Conservation (phyloP, 768 basidiomycete genomes). For the Rhodotorula paludigena region DNA sequence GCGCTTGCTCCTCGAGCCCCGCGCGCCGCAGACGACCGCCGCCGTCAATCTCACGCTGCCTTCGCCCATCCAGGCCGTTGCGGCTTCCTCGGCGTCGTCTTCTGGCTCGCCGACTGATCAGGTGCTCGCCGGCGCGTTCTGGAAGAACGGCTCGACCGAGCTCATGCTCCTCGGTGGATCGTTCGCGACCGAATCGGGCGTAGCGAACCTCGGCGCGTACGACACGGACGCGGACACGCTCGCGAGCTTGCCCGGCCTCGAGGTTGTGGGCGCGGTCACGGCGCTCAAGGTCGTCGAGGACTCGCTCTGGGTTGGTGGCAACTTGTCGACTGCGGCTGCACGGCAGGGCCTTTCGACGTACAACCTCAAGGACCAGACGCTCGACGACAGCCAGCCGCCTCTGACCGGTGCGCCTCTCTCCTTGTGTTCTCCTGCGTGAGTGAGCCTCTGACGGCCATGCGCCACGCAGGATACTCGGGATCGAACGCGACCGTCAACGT, state of each 20-base stretch:
- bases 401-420: conserved; percentile 53
- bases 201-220: conserved; percentile 55
- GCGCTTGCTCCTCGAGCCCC: conserved; percentile 19
- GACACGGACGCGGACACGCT: conserved; percentile 55
- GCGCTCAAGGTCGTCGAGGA: conserved; percentile 68
- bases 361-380: conserved; percentile 61
- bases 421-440: background rate
- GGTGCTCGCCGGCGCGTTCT: conserved; percentile 79
- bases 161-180: conserved; percentile 82
- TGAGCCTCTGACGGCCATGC: background rate
- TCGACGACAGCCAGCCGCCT: conserved; percentile 60
- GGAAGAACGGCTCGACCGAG: conserved; percentile 72
- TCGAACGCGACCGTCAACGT: conserved; percentile 47
- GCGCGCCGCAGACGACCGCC: conserved; percentile 10
- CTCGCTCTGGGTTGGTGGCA: conserved; percentile 73
- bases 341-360: conserved; percentile 73
- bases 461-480: conserved; percentile 25
- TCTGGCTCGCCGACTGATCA: conserved; percentile 53
- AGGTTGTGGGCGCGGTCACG: conserved; percentile 69
- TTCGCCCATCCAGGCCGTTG: conserved; percentile 22
- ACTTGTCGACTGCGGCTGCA: conserved; percentile 61
- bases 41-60: conserved; percentile 34
- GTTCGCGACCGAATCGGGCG: conserved; percentile 58
- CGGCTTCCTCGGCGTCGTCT: background rate
- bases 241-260: conserved; percentile 58